Evolutionary conservation across 495 filamentous ascomycete species (phyloP), one percentile per base, ranked within the genome.

Genomic region (Podospora pseudoanserina): DNA sequence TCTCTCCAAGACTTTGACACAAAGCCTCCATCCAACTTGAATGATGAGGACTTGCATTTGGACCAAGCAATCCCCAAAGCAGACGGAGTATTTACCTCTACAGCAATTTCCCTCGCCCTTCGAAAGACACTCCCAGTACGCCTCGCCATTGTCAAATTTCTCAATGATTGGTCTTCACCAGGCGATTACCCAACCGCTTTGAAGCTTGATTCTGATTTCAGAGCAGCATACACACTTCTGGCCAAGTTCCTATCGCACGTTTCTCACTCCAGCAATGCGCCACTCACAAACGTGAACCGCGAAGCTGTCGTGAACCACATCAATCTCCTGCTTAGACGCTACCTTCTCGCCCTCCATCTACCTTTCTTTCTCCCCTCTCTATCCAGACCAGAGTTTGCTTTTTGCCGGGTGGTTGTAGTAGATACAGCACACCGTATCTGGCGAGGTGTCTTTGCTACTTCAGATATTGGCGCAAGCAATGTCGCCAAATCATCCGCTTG

Each of bases 361-460:
- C 86, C 85, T 18, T 88, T 80, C 66, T 70, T 74, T 34, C 68
- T 65, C 1, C 65, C 70, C 9, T 71, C 77, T 0, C 67, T 84
- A 26, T 68, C 67, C 2, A 81, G 86, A 20, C 71, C 76, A 1
- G 65, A 77, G 0, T 87, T 83, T 60, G 82, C 85, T 1, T 88
- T 81, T 61, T 85, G 85, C 1, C 73, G 84, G 4, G 84, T 74
- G 59, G 72, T 74, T 71, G 79, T 82, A 0, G 73, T 86, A 28
- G 86, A 88, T 13, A 81, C 75, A 2, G 76, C 83, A 0, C 75
- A 84, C 34, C 86, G 85, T 61, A 72, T 86, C 3, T 87, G 84
- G 82, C 75, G 69, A 65, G 70, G 75, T 1, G 73, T 75, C 0
- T 82, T 79, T 58, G 82, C 81, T 20, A 20, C 49, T 28, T 2